Conservation (phyloP, 352 stramenopile species). For the Globisporangium recalcitrans region DNA sequence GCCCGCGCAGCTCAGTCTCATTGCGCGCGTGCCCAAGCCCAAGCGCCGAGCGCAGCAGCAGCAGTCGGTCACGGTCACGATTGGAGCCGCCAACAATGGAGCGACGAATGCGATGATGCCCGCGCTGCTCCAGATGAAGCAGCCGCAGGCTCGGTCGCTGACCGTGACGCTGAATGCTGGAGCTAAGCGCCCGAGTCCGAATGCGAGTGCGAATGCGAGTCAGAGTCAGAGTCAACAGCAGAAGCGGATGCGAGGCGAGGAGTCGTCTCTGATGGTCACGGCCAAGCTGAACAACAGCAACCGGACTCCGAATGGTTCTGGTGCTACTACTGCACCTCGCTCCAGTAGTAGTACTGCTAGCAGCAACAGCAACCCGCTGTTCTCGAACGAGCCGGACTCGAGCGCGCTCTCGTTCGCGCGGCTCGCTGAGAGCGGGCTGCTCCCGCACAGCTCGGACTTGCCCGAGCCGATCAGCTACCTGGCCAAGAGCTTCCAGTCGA, state of each 20-base stretch:
- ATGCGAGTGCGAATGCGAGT: background rate
- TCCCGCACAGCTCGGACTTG: constrained; percentile 53
- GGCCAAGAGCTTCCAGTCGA: constrained; percentile 14
- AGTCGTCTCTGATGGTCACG: constrained; percentile 1
- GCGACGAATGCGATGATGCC: constrained; percentile 1
- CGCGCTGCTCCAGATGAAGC: constrained; percentile 8
- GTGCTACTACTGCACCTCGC: background rate
- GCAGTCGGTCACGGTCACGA: background rate
- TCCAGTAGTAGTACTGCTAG: background rate
- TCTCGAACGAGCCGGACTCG: constrained; percentile 44
- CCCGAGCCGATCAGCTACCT: constrained; percentile 67
- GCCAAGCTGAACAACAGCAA: constrained; percentile 8
- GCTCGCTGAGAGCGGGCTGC: constrained; percentile 30
- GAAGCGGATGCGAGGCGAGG: no score
- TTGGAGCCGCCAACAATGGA: background rate
- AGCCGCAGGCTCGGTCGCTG: constrained; percentile 16
- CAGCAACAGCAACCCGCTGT: constrained; percentile 40
- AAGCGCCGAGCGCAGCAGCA: constrained; percentile 12
- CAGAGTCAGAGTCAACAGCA: background rate
- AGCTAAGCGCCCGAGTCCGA: constrained; percentile 21
- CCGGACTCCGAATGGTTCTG: background rate
- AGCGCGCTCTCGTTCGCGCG: constrained; percentile 33
- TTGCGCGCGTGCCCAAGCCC: constrained; percentile 34
- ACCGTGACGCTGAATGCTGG: constrained; percentile 42
- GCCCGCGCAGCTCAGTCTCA: constrained; percentile 47